A percentile compares a stretch with the other conserved stretches of the same genome.
These are phyloP conservation scores for Alopecurus myosuroides DNA, from an alignment of 176 grass and related monocot species.

Conservation along the genomic window DNA sequence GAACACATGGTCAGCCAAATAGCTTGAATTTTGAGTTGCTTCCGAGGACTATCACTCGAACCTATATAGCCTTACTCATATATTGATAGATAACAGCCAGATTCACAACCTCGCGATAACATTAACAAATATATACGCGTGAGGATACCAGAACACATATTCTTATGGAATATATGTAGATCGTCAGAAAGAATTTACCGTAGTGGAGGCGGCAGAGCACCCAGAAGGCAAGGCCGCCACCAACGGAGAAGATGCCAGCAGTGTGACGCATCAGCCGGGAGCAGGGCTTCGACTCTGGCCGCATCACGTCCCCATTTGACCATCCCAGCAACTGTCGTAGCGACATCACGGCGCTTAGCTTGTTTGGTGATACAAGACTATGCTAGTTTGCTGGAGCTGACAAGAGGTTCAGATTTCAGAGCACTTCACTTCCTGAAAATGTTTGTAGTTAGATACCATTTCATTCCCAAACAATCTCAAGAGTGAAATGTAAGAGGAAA, in stretches of 20 bases:
- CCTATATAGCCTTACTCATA: neutral
- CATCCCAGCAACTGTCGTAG: slow-evolving; percentile 51
- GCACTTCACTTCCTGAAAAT: neutral
- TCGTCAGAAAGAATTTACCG: slow-evolving; percentile 14
- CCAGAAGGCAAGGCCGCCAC: slow-evolving; percentile 72
- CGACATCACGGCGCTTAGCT: slow-evolving; percentile 37
- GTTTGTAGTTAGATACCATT: neutral
- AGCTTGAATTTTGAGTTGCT: neutral
- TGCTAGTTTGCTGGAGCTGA: neutral
- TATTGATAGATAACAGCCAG: neutral
- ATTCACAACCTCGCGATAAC: neutral
- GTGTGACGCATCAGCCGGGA: slow-evolving; percentile 75
- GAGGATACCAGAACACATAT: neutral
- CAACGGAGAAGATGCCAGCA: slow-evolving; percentile 75
- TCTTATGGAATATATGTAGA: neutral
- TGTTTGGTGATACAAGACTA: neutral
- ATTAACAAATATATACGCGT: neutral
- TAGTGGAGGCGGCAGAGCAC: slow-evolving; percentile 83
- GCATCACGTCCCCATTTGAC: slow-evolving; percentile 94
- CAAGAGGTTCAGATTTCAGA: neutral
- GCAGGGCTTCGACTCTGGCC: slow-evolving; percentile 76
- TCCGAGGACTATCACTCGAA: neutral
- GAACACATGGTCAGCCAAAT: neutral
- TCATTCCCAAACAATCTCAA: neutral
- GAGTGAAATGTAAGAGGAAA: neutral